phyloP scores from a whole-genome alignment of 768 basidiomycete species.

The Xanthoconium stramineum region DNA sequence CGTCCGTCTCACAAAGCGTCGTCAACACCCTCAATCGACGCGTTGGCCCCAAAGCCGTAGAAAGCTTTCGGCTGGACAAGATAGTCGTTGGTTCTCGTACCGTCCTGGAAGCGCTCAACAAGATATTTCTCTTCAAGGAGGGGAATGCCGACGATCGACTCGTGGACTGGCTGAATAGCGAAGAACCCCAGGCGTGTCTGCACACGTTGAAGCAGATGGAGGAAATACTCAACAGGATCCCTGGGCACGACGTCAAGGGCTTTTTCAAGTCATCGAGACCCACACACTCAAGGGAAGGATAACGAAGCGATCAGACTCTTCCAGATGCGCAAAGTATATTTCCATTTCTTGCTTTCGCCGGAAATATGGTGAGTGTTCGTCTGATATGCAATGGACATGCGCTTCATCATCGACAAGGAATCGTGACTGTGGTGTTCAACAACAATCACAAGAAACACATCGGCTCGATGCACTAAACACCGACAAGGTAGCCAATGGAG shows the following conservation, averaged over 20 bases:
- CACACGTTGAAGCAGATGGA: constrained; percentile 7
- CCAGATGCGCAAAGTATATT: background rate
- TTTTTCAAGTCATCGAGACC: background rate
- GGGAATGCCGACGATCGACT: background rate
- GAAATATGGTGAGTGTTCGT: background rate
- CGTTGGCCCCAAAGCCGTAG: background rate
- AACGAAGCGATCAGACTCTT: constrained; percentile 7
- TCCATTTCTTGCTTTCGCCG: constrained; percentile 5
- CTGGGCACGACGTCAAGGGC: background rate
- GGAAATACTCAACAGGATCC: background rate
- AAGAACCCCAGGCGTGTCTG: constrained; percentile 4
- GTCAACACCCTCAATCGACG: background rate
- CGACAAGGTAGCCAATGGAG: background rate
- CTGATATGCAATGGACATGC: no score
- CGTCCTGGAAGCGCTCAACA: constrained; percentile 6
- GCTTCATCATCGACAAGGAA: background rate
- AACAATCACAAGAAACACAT: background rate
- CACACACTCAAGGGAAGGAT: background rate
- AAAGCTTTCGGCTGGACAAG: constrained; percentile 6
- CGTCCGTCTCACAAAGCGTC: constrained; percentile 4
- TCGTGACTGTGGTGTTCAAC: background rate
- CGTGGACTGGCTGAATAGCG: constrained; percentile 1
- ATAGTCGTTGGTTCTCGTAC: constrained; percentile 4
- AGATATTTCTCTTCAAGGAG: background rate
- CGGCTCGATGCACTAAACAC: background rate